A percentile compares a stretch with the other conserved stretches of the same genome.
Conservation (phyloP, 139 green algal genomes). For the Auxenochlorella pyrenoidosa region DNA sequence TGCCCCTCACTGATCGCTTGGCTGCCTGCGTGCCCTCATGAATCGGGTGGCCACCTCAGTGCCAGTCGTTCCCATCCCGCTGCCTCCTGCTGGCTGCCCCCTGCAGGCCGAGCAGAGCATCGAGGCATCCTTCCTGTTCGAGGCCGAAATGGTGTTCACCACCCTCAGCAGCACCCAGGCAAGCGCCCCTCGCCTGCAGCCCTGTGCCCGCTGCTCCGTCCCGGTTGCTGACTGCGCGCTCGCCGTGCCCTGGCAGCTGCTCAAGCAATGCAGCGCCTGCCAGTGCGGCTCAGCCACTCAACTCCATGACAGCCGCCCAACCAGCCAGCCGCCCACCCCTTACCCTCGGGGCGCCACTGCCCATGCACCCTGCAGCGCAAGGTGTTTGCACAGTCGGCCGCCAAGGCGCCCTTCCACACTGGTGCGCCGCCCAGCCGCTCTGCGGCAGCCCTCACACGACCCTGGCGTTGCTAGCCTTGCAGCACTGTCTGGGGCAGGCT, state of each 20-base stretch:
- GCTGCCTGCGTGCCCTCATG: too few relatives aligned
- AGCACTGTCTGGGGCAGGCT: too few relatives aligned
- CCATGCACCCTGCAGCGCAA: conserved; percentile 25
- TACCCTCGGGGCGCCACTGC: neutral
- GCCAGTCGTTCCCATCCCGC: too few relatives aligned
- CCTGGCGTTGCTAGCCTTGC: too few relatives aligned
- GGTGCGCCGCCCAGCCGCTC: neutral
- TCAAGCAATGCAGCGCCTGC: neutral
- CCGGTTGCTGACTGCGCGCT: neutral
- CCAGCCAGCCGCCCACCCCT: neutral
- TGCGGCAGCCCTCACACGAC: too few relatives aligned
- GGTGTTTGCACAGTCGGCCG: conserved; percentile 39
- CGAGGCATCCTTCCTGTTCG: conserved; percentile 57
- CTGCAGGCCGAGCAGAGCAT: conserved; percentile 52
- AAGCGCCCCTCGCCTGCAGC: neutral
- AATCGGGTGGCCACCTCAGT: too few relatives aligned
- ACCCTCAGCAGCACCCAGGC: conserved; percentile 79
- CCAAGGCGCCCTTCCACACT: conserved; percentile 37
- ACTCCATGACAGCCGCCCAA: neutral
- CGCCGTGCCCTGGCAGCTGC: neutral
- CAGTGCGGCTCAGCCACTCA: neutral
- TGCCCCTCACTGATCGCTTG: too few relatives aligned
- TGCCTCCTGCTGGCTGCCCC: too few relatives aligned
- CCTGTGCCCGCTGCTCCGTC: neutral
- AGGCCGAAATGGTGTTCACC: conserved; percentile 90